phyloP scores from a whole-genome alignment of 371 early-diverging fungal genomes.

The Lichtheimia ramosa region DNA sequence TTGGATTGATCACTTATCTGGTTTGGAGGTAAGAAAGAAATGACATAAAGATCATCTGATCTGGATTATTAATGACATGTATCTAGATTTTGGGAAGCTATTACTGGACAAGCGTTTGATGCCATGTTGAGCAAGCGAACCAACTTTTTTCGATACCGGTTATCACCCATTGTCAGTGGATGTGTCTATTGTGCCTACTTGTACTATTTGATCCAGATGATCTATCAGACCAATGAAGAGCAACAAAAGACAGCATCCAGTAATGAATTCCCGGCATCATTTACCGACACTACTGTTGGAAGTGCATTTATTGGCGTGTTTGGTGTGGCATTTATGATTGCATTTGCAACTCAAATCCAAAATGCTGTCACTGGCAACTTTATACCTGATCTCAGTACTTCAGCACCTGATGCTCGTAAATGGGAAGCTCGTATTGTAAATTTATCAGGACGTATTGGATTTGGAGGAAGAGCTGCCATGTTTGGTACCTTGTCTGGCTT shows the following conservation, averaged over 20 bases:
- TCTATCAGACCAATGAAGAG: slow-evolving; percentile 36
- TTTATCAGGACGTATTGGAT: slow-evolving; percentile 39
- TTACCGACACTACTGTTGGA: slow-evolving; percentile 30
- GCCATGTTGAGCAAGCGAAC: slow-evolving; percentile 32
- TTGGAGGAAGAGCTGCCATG: slow-evolving; percentile 40
- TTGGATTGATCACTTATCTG: slow-evolving; percentile 44
- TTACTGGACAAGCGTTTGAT: slow-evolving; percentile 47
- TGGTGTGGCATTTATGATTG: slow-evolving; percentile 46
- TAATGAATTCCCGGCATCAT: slow-evolving; percentile 41
- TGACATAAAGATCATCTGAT: not conserved
- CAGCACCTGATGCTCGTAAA: slow-evolving; percentile 26
- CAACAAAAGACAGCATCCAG: slow-evolving; percentile 37
- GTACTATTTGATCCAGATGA: slow-evolving; percentile 47
- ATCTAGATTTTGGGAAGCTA: slow-evolving; percentile 43
- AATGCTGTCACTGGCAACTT: slow-evolving; percentile 43
- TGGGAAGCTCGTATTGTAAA: slow-evolving; percentile 37
- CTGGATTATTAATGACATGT: not conserved
- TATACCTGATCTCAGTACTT: slow-evolving; percentile 35
- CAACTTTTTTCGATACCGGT: slow-evolving; percentile 48
- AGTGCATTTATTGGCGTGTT: slow-evolving; percentile 38
- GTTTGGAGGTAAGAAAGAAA: slow-evolving; percentile 34
- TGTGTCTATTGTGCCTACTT: slow-evolving; percentile 41
- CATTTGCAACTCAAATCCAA: slow-evolving; percentile 41
- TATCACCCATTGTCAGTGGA: slow-evolving; percentile 49
- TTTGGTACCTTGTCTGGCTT: slow-evolving; percentile 46